A percentile compares a stretch with the other conserved stretches of the same genome.
phyloP scores from a whole-genome alignment of 345 rosid species.

The Microthlaspi erraticum region DNA sequence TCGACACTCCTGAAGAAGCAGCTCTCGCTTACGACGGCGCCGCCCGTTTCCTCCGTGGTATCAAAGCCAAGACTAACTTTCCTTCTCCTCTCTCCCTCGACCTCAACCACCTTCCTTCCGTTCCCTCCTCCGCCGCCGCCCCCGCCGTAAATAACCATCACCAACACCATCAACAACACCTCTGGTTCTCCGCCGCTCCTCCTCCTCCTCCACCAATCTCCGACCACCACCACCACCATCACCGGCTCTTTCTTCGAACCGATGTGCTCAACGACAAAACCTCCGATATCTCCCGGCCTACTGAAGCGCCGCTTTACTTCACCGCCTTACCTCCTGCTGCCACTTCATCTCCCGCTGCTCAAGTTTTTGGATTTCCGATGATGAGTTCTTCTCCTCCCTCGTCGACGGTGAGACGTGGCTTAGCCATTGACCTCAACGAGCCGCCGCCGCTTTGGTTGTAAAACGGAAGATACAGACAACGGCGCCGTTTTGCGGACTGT shows the following conservation, averaged over 20 bases:
- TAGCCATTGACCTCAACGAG: constrained; percentile 92
- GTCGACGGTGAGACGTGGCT: constrained; percentile 58
- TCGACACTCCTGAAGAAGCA: constrained; percentile 96
- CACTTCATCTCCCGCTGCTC: constrained; percentile 18
- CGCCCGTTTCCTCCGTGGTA: constrained; percentile 87
- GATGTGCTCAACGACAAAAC: constrained; percentile 58
- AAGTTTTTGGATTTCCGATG: constrained; percentile 29
- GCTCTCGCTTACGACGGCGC: constrained; percentile 97
- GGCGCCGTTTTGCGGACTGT: constrained; percentile 20
- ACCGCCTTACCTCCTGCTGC: constrained; percentile 17
- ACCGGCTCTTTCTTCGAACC: constrained; percentile 66
- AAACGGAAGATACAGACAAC: constrained; percentile 15
- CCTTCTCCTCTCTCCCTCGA: constrained; percentile 75
- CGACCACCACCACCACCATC: constrained; percentile 40
- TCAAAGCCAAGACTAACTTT: constrained; percentile 91
- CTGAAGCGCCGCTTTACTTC: constrained; percentile 29
- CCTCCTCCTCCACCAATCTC: constrained; percentile 31
- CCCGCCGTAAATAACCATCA: constrained; percentile 32
- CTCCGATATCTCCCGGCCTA: constrained; percentile 30
- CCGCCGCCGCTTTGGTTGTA: constrained; percentile 94
- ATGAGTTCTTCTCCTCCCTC: constrained; percentile 28
- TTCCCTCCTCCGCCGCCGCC: constrained; percentile 32
- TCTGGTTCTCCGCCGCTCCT: constrained; percentile 46
- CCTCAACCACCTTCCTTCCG: constrained; percentile 58
- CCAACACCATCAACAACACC: constrained; percentile 35